Evolutionary conservation across 192 early-diverging fungal genomes (phyloP).

Genomic region (Podila horticola): DNA sequence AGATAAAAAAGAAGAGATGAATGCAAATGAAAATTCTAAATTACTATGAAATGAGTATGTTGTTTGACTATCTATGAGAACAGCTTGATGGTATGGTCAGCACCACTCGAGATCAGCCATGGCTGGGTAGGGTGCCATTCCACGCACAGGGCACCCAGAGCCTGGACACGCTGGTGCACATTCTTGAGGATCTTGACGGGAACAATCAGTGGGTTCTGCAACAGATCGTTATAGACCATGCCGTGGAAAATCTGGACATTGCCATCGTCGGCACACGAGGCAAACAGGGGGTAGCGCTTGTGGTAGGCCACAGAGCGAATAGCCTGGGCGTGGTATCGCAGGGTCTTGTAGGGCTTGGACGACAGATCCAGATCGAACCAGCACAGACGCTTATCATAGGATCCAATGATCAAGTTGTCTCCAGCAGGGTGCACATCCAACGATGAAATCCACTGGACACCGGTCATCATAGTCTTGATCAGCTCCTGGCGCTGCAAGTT

Average conservation of each 20-base stretch:
- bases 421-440: slow-evolving; percentile 95
- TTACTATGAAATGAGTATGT: background rate
- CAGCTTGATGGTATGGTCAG: slow-evolving; percentile 88
- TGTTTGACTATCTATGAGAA: slow-evolving; percentile 50
- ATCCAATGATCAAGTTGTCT: slow-evolving; percentile 96
- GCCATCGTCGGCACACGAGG: slow-evolving; percentile 92
- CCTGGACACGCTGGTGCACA: slow-evolving; percentile 76
- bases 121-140: slow-evolving; percentile 98
- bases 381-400: slow-evolving; percentile 92
- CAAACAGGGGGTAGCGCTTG: slow-evolving; percentile 91
- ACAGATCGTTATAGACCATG: slow-evolving; percentile 96
- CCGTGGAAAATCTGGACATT: slow-evolving; percentile 96
- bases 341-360: slow-evolving; percentile 91
- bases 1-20: background rate
- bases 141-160: slow-evolving; percentile 81
- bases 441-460: slow-evolving; percentile 95
- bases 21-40: slow-evolving; percentile 2
- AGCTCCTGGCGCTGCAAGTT: slow-evolving; percentile 91
- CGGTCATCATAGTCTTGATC: slow-evolving; percentile 83
- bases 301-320: slow-evolving; percentile 91
- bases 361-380: slow-evolving; percentile 99
- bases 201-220: slow-evolving; percentile 97
- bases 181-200: slow-evolving; percentile 95
- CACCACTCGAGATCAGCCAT: slow-evolving; percentile 95
- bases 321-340: slow-evolving; percentile 90